Evolutionary conservation across 1,284 basidiomycete genomes (phyloP).

Genomic region (Rhodotorula sp.): DNA sequence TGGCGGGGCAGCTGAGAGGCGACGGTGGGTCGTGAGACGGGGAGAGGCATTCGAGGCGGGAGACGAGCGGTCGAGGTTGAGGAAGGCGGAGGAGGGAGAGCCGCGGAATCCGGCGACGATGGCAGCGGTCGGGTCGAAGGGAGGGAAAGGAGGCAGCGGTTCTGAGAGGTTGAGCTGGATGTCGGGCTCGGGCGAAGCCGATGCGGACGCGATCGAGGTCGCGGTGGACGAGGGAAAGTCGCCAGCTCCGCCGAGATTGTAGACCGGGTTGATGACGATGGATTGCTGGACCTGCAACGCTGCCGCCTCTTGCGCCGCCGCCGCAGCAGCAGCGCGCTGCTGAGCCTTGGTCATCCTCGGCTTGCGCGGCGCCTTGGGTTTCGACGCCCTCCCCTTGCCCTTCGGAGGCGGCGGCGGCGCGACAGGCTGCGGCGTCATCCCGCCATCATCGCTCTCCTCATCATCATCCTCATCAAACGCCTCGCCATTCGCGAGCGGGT

Average conservation of each 20-base stretch:
- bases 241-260: constrained; percentile 6
- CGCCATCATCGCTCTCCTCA: constrained; percentile 12
- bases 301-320: not conserved
- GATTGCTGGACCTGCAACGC: not conserved
- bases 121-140: constrained; percentile 4
- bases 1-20: not conserved
- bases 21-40: not conserved
- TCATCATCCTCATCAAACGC: constrained; percentile 4
- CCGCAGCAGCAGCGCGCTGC: not conserved
- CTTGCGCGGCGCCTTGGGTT: constrained; percentile 9
- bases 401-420: constrained; percentile 1
- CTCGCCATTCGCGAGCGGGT: constrained; percentile 5
- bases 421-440: constrained; percentile 9
- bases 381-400: not conserved
- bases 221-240: not conserved
- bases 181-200: constrained; percentile 7
- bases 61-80: constrained; percentile 7
- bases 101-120: constrained; percentile 3
- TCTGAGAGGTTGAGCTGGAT: not conserved
- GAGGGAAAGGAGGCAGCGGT: constrained; percentile 6
- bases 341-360: constrained; percentile 2
- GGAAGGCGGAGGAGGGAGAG: constrained; percentile 14
- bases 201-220: constrained; percentile 3
- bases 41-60: not conserved
- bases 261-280: constrained; percentile 1